Evolutionary conservation across 1,284 basidiomycete genomes (phyloP), one percentile per base, ranked within the genome.

Genomic region (Trichosporon faecale): DNA sequence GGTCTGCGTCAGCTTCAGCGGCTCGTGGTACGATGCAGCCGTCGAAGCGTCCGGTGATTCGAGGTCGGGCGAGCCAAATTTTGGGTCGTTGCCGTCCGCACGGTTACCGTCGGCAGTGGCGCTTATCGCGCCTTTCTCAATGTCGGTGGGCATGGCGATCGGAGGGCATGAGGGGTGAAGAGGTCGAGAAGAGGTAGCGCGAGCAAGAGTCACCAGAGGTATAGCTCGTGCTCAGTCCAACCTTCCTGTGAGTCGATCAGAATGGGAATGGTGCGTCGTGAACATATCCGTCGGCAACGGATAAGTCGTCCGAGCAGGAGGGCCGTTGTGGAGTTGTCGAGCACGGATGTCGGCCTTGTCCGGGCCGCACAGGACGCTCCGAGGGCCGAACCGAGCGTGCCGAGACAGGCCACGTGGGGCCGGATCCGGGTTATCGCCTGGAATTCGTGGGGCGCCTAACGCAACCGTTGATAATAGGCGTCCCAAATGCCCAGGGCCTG

Each of bases 1-100:
- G 0, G 76, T 67, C 25, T 66, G 65, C 11, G 61, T 55, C 9
- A 67, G 70, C 40, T 73, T 66, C 27, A 73, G 68, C 0, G 70
- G 69, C n/a, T 61, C 57, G 18, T 61, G 57, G 18, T 21, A 12
- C 16, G 57, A 61, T 3, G 57, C 16, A 1, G 27, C 57, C 16
- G 57, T 31, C 29, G 27, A 31, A 3, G 57, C 16, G 11, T n/a
- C 57, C 2, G 57, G 18, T 16, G 57, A n/a, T 6, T 61, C 57
- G 21, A 27, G 29, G 16, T 8, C 8, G 14, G 27, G 57, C 18
- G n/a, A n/a, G 27, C 27, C 29, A 9, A n/a, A 31, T 9, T 52
- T 25, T 52, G 3, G 49, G 11, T 52, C 23, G 21, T 44, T 18
- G 4, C 5, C 35, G 35, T 37, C 40, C 40, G 40, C 40, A 44